A percentile compares a stretch with the other conserved stretches of the same genome.
Conservation (phyloP, 169 alveolate species). For the Plasmodium chabaudi region DNA sequence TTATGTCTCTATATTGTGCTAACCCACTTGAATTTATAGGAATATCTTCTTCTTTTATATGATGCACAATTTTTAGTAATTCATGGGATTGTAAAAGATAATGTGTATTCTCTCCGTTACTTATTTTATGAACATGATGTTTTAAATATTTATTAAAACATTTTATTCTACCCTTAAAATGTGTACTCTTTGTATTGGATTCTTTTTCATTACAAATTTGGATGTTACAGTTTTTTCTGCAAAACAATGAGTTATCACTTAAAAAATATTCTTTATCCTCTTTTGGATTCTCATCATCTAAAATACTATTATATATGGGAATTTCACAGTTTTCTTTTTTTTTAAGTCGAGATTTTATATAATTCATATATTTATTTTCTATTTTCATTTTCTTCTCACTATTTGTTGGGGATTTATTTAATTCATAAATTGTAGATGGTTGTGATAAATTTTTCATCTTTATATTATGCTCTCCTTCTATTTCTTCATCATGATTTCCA, state of each 20-base stretch:
- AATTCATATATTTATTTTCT: conserved; percentile 37
- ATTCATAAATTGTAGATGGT: too few relatives aligned
- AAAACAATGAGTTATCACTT: conserved; percentile 21
- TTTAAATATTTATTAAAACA: conserved; percentile 74
- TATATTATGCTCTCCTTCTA: conserved; percentile 2
- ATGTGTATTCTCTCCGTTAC: conserved; percentile 52
- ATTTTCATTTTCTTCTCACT: conserved; percentile 35
- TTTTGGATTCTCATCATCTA: conserved; percentile 26
- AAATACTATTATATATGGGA: conserved; percentile 14
- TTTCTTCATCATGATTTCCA: conserved; percentile 20
- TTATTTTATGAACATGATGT: conserved; percentile 71
- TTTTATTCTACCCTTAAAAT: conserved; percentile 61
- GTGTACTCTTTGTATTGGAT: conserved; percentile 35
- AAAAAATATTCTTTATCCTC: conserved; percentile 24
- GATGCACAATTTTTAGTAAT: conserved; percentile 67
- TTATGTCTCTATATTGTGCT: conserved; percentile 77
- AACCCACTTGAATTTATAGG: conserved; percentile 73
- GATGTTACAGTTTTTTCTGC: conserved; percentile 19
- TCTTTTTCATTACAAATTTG: neutral
- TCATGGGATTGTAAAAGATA: conserved; percentile 68
- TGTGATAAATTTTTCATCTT: conserved; percentile 28
- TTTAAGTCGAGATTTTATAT: conserved; percentile 52
- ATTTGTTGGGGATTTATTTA: neutral
- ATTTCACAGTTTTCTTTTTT: conserved; percentile 23
- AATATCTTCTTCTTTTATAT: conserved; percentile 67